Evolutionary conservation across 2,329 filamentous ascomycete genomes (phyloP), one percentile per base, ranked within the genome.

Genomic region (Cordyceps fumosorosea): DNA sequence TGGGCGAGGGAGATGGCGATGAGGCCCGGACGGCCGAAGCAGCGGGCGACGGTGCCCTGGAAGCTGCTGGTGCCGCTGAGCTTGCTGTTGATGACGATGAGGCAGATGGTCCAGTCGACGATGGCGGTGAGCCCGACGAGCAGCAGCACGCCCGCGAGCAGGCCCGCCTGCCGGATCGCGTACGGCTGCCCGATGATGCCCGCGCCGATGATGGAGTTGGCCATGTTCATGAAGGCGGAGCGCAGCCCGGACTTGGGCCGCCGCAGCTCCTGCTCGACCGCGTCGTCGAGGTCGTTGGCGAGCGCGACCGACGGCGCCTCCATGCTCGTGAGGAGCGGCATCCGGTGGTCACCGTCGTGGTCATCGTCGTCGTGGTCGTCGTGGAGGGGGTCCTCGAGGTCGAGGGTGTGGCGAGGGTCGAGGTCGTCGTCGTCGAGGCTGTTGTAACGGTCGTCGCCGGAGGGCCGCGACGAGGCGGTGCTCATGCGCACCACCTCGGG

Each of bases 201-300:
- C 2, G 86, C 87, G 45, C 86, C 87, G 67, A 99, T 97, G 73
- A 99, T 99, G 69, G 90, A 96, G 78, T 99, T 99, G 65, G 95
- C 93, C 95, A 99, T 99, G 77, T 99, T 99, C 92, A 98, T 96
- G 68, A 99, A 98, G 3, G 95, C 93, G 72, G 89, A 91, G 65
- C 84, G 82, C 77, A 98, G 82, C 5, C 89, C 89, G 63, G 91
- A 96, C 77, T 93, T 93, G 53, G 93, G 92, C 62, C 93, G 83
- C 47, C 71, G 70, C 62, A 81, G 79, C 71, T 87, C 84, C 40
- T 78, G 76, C 68, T 82, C 80, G 5, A 80, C 81, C 75, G 80
- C 81, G 29, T 79, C 74, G 66, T 76, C 76, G 69, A 74, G 74
- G 6, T 73, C 67, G 75, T 88, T 77, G 81, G 82, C 90, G 54